Evolutionary conservation across 768 basidiomycete genomes (phyloP), one percentile per base, ranked within the genome.

Genomic region (Mycena crocata): DNA sequence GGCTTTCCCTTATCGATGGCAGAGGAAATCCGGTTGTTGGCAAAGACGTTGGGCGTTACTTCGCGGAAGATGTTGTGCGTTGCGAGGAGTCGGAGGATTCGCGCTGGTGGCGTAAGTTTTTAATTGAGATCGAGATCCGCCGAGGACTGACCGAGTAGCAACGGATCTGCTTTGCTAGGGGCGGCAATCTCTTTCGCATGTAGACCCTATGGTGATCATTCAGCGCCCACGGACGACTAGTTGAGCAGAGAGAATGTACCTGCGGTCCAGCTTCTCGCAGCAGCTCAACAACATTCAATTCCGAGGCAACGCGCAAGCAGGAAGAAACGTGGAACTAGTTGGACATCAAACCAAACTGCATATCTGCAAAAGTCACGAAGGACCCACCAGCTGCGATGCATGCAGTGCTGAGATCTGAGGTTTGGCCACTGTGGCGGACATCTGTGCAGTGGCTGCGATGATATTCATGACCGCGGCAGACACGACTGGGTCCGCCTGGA

Each of bases 61-160:
- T 82, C 81, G 19, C 55, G 58, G 70, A 80, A 81, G 44, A 81
- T 72, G 56, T 80, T 74, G 56, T 76, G 71, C 0, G 76, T 76
- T 6, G 80, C 78, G 10, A 81, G 74, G n/a, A 75, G 69, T 10
- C 80, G 74, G 4, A 82, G 69, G 30, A 74, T 65, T 23, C 79
- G 74, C 10, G 66, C 78, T 81, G 23, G 17, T 7, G 26, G 44
- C 34, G 19, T 26, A 37, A 49, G 42, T 23, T 34, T 39, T n/a
- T 6, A n/a, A n/a, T 39, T 37, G 9, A 37, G 15, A 8, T 37
- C 35, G 6, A 37, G 21, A 12, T 9, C 12, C 28, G 44, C 62
- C 21, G 12, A 42, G 19, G 23, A 26, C 30, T 48, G 48, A 81
- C 80, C 74, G 8, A 82, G 57, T 37, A 78, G 76, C 10, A 54